Base-by-base conservation (phyloP, 192 early-diverging fungal genomes). In the Endogone sp. region DNA sequence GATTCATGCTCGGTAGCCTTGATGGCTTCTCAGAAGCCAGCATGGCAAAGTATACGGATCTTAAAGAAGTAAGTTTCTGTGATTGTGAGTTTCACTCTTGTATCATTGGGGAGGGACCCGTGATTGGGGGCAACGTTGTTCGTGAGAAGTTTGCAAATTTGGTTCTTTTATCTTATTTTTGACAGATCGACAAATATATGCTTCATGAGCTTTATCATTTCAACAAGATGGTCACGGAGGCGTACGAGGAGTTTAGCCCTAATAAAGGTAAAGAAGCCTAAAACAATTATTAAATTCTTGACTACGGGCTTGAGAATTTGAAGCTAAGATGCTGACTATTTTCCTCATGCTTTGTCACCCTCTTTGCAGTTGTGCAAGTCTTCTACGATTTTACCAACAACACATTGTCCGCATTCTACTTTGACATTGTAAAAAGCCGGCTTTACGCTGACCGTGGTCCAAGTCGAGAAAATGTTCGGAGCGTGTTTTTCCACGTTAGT, bases 1-100 rank as follows among this genome's bases (percentile, higher is more conserved):
- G 92, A 59, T 93, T 92, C 62, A 88, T 93, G 86, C 73, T 93
- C 2, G 89, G 92, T 4, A 93, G 90, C 63, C 74, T 93, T 23
- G 73, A 87, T 62, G 82, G 85, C 55, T 89, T 90, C 62, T 78
- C 65, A 10, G 65, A 76, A 22, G 29, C 60, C n/a, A 26, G 78
- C 24, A 64, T 64, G 27, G 73, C 89, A 16, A 71, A 79, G 0
- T 90, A 87, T 59, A 77, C 82, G 21, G 63, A 87, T 21, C 69
- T 91, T 37, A 68, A 77, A 25, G 74, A 72, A 13, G 77, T 82
- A 67, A 70, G 21, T 29, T 57, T 22, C 4, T 66, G 27, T 44
- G 22, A 2, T 32, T 55, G 23, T 37, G 22, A 16, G 58, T 23
- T 10, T 21, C 26, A 21, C 11, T n/a, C 20, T 32, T 2, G 0